These are phyloP conservation scores for Trichoderma virens DNA, from an alignment of 495 filamentous ascomycete genomes.

Conservation along the genomic window DNA sequence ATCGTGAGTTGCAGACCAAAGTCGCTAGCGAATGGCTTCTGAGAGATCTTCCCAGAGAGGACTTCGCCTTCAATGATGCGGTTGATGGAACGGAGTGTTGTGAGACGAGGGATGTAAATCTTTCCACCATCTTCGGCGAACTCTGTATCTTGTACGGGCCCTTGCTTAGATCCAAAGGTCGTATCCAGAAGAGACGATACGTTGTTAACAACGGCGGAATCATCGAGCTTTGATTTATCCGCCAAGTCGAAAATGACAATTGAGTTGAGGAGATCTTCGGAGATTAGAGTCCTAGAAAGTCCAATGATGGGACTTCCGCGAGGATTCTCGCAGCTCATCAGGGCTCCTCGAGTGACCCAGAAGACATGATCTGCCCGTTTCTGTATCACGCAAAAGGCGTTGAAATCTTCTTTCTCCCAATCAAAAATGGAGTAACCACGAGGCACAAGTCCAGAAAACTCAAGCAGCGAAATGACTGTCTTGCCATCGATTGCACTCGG, in stretches of 20 bases:
- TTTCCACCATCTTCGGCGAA: slow-evolving; percentile 19
- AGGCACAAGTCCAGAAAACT: slow-evolving; percentile 12
- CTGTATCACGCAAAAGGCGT: slow-evolving; percentile 16
- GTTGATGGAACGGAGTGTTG: slow-evolving; percentile 18
- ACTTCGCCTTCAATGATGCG: slow-evolving; percentile 16
- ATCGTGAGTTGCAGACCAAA: background rate
- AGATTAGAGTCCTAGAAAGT: slow-evolving; percentile 22
- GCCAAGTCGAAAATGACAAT: slow-evolving; percentile 22
- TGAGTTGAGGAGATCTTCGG: slow-evolving; percentile 22
- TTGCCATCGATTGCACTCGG: background rate
- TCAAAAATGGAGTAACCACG: slow-evolving; percentile 16
- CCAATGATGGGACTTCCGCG: slow-evolving; percentile 16
- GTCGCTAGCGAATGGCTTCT: background rate
- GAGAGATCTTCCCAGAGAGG: background rate
- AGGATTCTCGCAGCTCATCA: slow-evolving; percentile 17
- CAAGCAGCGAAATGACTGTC: slow-evolving; percentile 22
- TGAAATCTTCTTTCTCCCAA: slow-evolving; percentile 19
- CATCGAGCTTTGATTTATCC: background rate
- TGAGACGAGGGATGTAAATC: slow-evolving; percentile 23
- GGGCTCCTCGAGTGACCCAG: slow-evolving; percentile 24
- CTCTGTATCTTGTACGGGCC: slow-evolving; percentile 17
- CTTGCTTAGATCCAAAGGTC: slow-evolving; percentile 28
- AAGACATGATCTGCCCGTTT: slow-evolving; percentile 16
- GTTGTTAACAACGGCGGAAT: slow-evolving; percentile 15
- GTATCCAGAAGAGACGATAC: slow-evolving; percentile 48